Conservation (phyloP, 345 rosid species). For the Brassica juncea region DNA sequence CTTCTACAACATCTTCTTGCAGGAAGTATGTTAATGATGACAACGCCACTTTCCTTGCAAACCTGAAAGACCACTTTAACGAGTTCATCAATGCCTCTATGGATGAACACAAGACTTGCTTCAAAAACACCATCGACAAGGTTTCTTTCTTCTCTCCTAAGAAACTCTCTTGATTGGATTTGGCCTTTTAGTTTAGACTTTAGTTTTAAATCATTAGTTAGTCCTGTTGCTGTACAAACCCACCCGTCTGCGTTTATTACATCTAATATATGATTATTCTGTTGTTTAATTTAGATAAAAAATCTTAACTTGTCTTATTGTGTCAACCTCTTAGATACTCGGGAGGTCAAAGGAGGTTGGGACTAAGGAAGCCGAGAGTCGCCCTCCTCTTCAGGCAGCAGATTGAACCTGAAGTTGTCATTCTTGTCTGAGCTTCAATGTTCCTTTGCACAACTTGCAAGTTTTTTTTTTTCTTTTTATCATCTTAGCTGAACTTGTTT, state of each 20-base stretch:
- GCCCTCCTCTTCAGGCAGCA: constrained; percentile 49
- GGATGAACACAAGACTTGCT: constrained; percentile 85
- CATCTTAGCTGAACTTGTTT: background rate
- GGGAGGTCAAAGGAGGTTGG: constrained; percentile 56
- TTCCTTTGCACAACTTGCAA: background rate
- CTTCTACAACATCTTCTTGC: constrained; percentile 55
- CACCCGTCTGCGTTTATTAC: background rate
- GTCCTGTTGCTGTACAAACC: no score
- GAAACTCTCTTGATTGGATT: background rate
- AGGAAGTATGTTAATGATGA: constrained; percentile 63
- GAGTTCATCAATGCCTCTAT: constrained; percentile 72
- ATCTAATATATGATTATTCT: background rate
- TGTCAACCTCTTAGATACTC: constrained; percentile 52
- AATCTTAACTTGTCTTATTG: background rate
- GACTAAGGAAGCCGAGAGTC: constrained; percentile 57
- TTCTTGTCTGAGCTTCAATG: background rate
- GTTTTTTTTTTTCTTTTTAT: background rate
- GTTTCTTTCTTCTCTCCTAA: constrained; percentile 27
- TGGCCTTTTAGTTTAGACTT: background rate
- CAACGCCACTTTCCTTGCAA: constrained; percentile 64
- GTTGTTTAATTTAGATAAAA: background rate
- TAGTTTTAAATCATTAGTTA: background rate
- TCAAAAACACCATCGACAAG: constrained; percentile 67
- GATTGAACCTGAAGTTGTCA: background rate
- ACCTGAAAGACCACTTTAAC: constrained; percentile 72